These are phyloP conservation scores for Dovyalis caffra DNA, from an alignment of 345 rosid species.

Conservation along the genomic window DNA sequence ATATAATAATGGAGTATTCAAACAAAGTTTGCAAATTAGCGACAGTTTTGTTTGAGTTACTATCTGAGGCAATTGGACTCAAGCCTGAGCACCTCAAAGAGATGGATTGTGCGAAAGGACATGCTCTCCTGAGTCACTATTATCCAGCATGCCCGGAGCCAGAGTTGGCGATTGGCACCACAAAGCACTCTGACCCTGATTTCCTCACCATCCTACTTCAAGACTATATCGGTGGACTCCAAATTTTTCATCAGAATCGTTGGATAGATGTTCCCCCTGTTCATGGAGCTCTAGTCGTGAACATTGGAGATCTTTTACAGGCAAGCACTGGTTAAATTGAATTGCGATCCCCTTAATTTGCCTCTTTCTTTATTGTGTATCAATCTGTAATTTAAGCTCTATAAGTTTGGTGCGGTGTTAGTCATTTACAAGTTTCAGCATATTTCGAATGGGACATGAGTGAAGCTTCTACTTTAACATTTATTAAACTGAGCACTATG, in stretches of 20 bases:
- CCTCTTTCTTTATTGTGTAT: too few species aligned
- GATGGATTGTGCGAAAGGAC: conserved; percentile 18
- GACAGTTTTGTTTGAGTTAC: conserved; percentile 9
- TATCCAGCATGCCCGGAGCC: conserved; percentile 29
- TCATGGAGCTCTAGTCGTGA: conserved; percentile 8
- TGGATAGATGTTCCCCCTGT: conserved; percentile 21
- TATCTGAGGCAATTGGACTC: conserved; percentile 23
- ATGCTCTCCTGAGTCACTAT: conserved; percentile 9
- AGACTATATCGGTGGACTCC: conserved; percentile 23
- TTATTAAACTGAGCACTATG: not conserved
- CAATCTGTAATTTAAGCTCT: not conserved
- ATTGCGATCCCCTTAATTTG: not conserved
- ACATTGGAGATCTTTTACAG: conserved; percentile 22
- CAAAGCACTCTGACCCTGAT: conserved; percentile 13
- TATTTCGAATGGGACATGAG: not conserved
- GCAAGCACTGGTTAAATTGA: not conserved
- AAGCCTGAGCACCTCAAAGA: conserved; percentile 4
- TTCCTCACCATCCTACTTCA: conserved; percentile 17
- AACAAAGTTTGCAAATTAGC: conserved; percentile 3
- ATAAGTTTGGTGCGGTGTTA: too few species aligned
- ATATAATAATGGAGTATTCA: conserved; percentile 9
- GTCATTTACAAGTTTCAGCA: too few species aligned
- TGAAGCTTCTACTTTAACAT: not conserved
- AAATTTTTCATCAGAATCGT: conserved; percentile 12
- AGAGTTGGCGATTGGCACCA: conserved; percentile 7